Evolutionary conservation across 331 rosid species (phyloP), one percentile per base, ranked within the genome.

Genomic region (Rhamnella rubrinervis): DNA sequence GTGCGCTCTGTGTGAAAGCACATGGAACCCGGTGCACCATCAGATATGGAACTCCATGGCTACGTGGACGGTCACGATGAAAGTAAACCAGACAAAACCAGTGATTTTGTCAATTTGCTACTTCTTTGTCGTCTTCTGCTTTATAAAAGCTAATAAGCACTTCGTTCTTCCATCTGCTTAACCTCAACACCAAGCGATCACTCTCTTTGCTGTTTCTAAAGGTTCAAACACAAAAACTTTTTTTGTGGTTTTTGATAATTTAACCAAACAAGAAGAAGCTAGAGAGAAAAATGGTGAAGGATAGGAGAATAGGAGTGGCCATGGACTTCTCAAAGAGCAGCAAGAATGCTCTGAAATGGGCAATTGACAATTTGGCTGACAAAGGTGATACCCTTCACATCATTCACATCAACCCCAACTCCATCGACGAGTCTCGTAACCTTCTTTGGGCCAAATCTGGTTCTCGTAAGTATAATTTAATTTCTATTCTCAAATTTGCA

Each of bases 261-360:
- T 4, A 64, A 4, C 20, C 37, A 13, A 49, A 18, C 15, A 25
- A 14, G 55, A 55, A 26, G 60, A 35, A 41, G 25, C 57, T 8
- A 18, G 56, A 26, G 40, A 41, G 63, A 21, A 61, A 59, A 75
- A 93, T 93, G 98, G 95, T 10, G 16, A 85, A 85, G 79, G 96
- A 88, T 74, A 82, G 92, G 76, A 87, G 66, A 56, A 51, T 93
- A 19, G 98, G 97, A 0, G 91, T 93, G 35, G 98, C 97, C 62
- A 53, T 91, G 67, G 98, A 90, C 66, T 93, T 88, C 78, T 90
- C 97, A 4, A 73, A 66, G 76, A 87, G 88, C 81, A 93, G 98
- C 86, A 93, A 87, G 66, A 82, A 81, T 80, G 97, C 96, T 73
- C 86, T 93, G 2, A 71, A 76, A 78, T 93, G 97, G 98, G 92